Base-by-base conservation (phyloP, 805 yeast genomes). In the Candida lessepsii region DNA sequence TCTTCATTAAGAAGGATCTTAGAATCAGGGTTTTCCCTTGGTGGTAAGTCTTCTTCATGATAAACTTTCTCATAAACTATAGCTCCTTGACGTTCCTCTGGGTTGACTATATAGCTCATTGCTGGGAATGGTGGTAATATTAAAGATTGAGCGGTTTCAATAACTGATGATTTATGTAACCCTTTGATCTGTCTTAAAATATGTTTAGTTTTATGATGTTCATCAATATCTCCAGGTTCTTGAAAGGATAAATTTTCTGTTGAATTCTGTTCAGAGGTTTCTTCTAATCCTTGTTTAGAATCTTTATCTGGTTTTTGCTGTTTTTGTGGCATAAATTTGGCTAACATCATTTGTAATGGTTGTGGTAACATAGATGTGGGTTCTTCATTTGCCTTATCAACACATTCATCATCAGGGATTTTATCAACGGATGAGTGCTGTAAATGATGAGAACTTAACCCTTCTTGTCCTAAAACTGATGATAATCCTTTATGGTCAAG, bases 21-120 rank as follows among this genome's bases (percentile, higher is more conserved):
- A 9, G 5, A 10, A 9, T 19, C n/a, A 14, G 13, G 8, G 4
- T 16, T 21, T 4, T 28, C 33, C 27, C 35, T 25, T 3, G 46
- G 34, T 4, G 51, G 51, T 14, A 47, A 31, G 27, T 47, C 51
- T 19, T 37, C 29, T 26, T 47, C 48, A 5, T 61, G 56, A 56
- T 91, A 91, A 0, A 84, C 61, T 49, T 83, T 80, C 56, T 91
- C 98, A 55, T 93, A 97, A 30, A 91, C 65, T 17, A 91, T 83
- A 1, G 81, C 76, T 41, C 76, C 72, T 8, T 78, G 78, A 32
- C 98, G 68, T 1, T 73, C 52, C 0, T 60, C 59, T 0, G 96
- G 96, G 49, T 87, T 78, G 17, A 72, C 74, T 13, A 90, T 71
- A 56, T 76, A 91, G 41, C 73, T 73, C 37, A 72, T 57, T 0